These are phyloP conservation scores for Trichosporon sp. DNA, from an alignment of 1,284 basidiomycete genomes.

Conservation along the genomic window DNA sequence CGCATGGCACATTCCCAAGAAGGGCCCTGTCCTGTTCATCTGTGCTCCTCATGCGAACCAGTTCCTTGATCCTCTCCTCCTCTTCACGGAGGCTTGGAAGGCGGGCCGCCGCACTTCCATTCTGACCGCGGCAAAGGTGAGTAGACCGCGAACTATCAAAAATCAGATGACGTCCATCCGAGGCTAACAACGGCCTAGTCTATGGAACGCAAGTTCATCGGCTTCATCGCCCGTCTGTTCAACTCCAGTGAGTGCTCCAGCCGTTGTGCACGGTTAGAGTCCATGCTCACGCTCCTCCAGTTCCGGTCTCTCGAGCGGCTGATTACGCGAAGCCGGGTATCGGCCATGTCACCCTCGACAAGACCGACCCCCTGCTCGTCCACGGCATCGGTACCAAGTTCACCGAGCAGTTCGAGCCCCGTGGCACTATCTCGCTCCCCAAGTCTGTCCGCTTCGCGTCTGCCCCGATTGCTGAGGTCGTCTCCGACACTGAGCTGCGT, in stretches of 20 bases:
- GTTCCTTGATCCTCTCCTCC: constrained; percentile 93
- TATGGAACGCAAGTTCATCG: constrained; percentile 61
- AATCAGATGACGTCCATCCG: neutral
- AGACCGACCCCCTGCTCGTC: constrained; percentile 75
- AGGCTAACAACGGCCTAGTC: constrained; percentile 38
- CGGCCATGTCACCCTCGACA: constrained; percentile 73
- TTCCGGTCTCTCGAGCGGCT: constrained; percentile 89
- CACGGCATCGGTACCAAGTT: constrained; percentile 79
- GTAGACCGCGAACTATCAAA: constrained; percentile 27
- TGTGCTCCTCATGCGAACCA: constrained; percentile 95
- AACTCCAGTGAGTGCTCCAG: constrained; percentile 73
- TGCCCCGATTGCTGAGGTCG: constrained; percentile 83
- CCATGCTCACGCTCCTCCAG: constrained; percentile 57
- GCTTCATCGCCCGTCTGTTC: constrained; percentile 82
- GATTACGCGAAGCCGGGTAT: constrained; percentile 80
- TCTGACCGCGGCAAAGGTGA: constrained; percentile 81
- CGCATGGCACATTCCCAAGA: constrained; percentile 88
- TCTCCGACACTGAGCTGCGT: constrained; percentile 79
- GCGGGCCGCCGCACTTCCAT: constrained; percentile 85
- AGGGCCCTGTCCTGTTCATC: constrained; percentile 95
- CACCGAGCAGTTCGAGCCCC: constrained; percentile 71
- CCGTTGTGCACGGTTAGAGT: neutral
- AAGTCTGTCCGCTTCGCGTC: constrained; percentile 76
- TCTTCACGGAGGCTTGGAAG: constrained; percentile 83
- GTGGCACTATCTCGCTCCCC: constrained; percentile 85